Evolutionary conservation across 1,139 yeast species (phyloP).

Genomic region (Hansenula anomala): DNA sequence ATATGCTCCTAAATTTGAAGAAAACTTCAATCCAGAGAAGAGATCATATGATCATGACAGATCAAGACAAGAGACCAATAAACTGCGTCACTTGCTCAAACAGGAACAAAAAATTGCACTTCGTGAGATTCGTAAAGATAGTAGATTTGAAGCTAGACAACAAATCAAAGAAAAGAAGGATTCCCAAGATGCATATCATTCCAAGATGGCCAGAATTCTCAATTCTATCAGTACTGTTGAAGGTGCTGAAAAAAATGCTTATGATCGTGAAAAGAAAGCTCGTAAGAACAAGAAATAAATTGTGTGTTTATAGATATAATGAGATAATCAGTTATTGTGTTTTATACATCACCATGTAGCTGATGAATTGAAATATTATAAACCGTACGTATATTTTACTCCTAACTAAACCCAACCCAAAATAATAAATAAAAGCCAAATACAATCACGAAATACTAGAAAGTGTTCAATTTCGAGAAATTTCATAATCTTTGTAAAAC

Average conservation of each 20-base stretch:
- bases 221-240: constrained; percentile 86
- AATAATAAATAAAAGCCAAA: not conserved
- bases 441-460: too few relatives aligned
- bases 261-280: constrained; percentile 76
- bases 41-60: constrained; percentile 84
- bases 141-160: constrained; percentile 82
- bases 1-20: constrained; percentile 89
- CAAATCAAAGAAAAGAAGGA: constrained; percentile 73
- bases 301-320: too few relatives aligned
- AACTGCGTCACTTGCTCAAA: constrained; percentile 81
- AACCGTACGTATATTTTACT: too few relatives aligned
- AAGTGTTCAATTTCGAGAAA: constrained; percentile 7
- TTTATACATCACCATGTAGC: too few relatives aligned
- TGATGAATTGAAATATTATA: too few relatives aligned
- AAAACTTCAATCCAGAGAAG: constrained; percentile 92
- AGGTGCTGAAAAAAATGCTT: constrained; percentile 90
- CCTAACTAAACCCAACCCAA: not conserved
- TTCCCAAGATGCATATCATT: constrained; percentile 75
- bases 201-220: constrained; percentile 82
- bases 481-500: constrained; percentile 61
- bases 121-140: constrained; percentile 87
- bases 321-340: too few relatives aligned
- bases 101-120: constrained; percentile 86
- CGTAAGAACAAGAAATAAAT: constrained; percentile 43
- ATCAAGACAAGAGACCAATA: constrained; percentile 75